A percentile compares a stretch with the other conserved stretches of the same genome.
Evolutionary conservation across 2,329 filamentous ascomycete species (phyloP).

Genomic region (Monosporascus cannonballus): DNA sequence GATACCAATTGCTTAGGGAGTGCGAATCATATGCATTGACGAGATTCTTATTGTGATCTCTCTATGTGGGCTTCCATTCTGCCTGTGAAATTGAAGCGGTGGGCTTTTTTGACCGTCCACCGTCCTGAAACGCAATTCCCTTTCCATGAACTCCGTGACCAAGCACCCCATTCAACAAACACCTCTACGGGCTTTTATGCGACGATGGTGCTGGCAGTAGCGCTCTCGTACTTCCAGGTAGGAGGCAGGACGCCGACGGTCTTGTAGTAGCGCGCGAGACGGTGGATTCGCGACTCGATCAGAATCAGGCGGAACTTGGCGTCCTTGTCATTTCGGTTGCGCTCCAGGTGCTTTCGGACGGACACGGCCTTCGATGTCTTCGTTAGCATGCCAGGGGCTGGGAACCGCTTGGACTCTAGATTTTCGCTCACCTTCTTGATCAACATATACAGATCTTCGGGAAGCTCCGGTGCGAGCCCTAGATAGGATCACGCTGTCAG

Average conservation of each 20-base stretch:
- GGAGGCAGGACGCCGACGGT: constrained; percentile 78
- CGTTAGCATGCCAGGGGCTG: no score
- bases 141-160: constrained; percentile 28
- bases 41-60: constrained; percentile 13
- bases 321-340: constrained; percentile 99
- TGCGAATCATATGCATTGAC: constrained; percentile 4
- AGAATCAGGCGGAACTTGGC: constrained; percentile 99
- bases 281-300: constrained; percentile 99
- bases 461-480: constrained; percentile 98
- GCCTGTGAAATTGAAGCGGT: constrained; percentile 11
- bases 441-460: constrained; percentile 99
- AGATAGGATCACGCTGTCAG: constrained; percentile 85
- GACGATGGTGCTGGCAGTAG: constrained; percentile 91
- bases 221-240: constrained; percentile 98
- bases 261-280: constrained; percentile 99
- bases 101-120: constrained; percentile 13
- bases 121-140: constrained; percentile 23
- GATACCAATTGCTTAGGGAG: constrained; percentile 17
- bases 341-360: constrained; percentile 99
- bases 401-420: no score
- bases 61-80: constrained; percentile 9
- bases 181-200: constrained; percentile 53
- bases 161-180: constrained; percentile 17
- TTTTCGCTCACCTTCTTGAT: constrained; percentile 86
- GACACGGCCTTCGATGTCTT: constrained; percentile 65